Conservation (phyloP, 2,329 filamentous ascomycete genomes). For the Tolypocladium album region DNA sequence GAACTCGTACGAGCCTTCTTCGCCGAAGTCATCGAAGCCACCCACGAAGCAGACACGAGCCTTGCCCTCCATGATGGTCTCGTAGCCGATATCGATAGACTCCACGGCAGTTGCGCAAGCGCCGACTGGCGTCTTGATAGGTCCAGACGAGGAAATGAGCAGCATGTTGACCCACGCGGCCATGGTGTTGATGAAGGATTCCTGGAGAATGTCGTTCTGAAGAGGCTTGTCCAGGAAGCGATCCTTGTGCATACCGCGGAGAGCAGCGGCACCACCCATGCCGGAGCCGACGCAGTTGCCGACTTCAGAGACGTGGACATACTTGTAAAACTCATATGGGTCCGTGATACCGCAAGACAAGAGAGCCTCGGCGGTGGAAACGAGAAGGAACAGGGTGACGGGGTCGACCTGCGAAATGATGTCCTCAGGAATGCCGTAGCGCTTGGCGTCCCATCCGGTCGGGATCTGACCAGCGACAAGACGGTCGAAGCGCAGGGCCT, state of each 20-base stretch:
- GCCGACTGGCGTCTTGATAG: constrained; percentile 97
- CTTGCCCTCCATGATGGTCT: constrained; percentile 98
- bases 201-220: constrained; percentile 97
- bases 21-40: constrained; percentile 98
- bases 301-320: constrained; percentile 94
- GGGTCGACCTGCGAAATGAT: constrained; percentile 97
- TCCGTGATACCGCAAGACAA: constrained; percentile 93
- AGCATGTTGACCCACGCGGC: constrained; percentile 99
- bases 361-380: constrained; percentile 85
- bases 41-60: constrained; percentile 94
- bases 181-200: constrained; percentile 99
- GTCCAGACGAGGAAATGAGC: constrained; percentile 88
- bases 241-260: constrained; percentile 97
- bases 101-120: constrained; percentile 96
- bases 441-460: constrained; percentile 93
- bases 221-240: constrained; percentile 93
- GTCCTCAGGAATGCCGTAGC: constrained; percentile 92
- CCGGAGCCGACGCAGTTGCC: constrained; percentile 98
- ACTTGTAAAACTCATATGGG: constrained; percentile 99
- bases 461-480: constrained; percentile 95
- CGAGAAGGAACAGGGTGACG: constrained; percentile 88
- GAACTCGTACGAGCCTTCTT: constrained; percentile 98
- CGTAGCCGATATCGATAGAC: constrained; percentile 94
- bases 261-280: constrained; percentile 87
- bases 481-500: constrained; percentile 93